phyloP scores from a whole-genome alignment of 129 eudicot genomes.

The Pseudognaphalium luteoalbum region DNA sequence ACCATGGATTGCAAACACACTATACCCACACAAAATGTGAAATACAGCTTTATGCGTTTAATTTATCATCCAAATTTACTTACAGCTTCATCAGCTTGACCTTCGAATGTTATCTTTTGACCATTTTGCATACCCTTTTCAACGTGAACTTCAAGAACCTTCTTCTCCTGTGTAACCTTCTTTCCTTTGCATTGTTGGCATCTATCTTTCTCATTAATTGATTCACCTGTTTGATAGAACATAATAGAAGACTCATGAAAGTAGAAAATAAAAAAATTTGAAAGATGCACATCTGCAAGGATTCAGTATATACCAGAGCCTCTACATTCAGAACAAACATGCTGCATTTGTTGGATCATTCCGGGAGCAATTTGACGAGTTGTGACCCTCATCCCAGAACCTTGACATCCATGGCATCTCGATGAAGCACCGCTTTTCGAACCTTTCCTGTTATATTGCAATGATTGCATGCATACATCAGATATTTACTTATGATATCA shows the following conservation, averaged over 20 bases:
- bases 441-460: slow-evolving; percentile 67
- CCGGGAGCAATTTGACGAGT: slow-evolving; percentile 64
- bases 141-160: slow-evolving; percentile 62
- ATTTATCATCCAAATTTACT: slow-evolving; percentile 24
- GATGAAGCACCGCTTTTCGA: slow-evolving; percentile 67
- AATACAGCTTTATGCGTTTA: neutral
- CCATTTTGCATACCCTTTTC: slow-evolving; percentile 84
- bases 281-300: neutral
- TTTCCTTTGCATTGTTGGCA: slow-evolving; percentile 79
- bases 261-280: neutral
- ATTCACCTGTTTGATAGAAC: slow-evolving; percentile 55
- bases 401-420: slow-evolving; percentile 76
- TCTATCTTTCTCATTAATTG: slow-evolving; percentile 59
- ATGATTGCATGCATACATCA: slow-evolving; percentile 4
- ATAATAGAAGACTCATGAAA: neutral
- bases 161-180: slow-evolving; percentile 70
- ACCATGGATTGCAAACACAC: neutral
- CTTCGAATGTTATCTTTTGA: slow-evolving; percentile 59
- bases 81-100: slow-evolving; percentile 87
- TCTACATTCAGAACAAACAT: slow-evolving; percentile 68
- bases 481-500: neutral
- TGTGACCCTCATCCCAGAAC: slow-evolving; percentile 63
- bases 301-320: slow-evolving; percentile 56
- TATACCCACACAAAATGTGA: neutral
- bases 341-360: slow-evolving; percentile 81